Evolutionary conservation across 139 green algal species (phyloP).

Genomic region (Haematococcus sp.): DNA sequence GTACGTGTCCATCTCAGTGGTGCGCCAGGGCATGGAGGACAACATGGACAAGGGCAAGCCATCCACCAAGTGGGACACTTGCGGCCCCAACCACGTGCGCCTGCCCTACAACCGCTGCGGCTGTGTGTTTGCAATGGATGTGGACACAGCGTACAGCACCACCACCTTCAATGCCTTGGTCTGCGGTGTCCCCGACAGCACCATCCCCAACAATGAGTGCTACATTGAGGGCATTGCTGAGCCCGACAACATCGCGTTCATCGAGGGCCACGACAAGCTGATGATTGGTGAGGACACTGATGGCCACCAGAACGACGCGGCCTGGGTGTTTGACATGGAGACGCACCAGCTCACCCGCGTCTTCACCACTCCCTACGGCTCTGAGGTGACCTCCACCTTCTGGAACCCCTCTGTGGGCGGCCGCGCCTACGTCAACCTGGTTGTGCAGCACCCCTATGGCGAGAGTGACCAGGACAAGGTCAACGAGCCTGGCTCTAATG

Average conservation of each 20-base stretch:
- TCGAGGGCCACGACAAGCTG: constrained; percentile 26
- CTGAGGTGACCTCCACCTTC: constrained; percentile 48
- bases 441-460: constrained; percentile 62
- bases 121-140: constrained; percentile 34
- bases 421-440: constrained; percentile 42
- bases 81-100: constrained; percentile 34
- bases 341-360: constrained; percentile 38
- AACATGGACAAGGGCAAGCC: constrained; percentile 12
- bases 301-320: constrained; percentile 47
- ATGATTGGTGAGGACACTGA: constrained; percentile 41
- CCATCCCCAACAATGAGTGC: not conserved
- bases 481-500: too few relatives aligned
- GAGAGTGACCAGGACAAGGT: constrained; percentile 7
- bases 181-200: constrained; percentile 14
- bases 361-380: constrained; percentile 49
- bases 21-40: constrained; percentile 27
- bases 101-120: constrained; percentile 44
- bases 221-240: constrained; percentile 10
- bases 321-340: constrained; percentile 46
- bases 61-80: constrained; percentile 21
- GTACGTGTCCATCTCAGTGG: constrained; percentile 18
- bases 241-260: constrained; percentile 37
- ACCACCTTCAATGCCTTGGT: constrained; percentile 11
- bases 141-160: constrained; percentile 19
- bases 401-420: constrained; percentile 33